Percentiles rank a stretch among this genome's conserved stretches.
Evolutionary conservation across 129 eudicot genomes (phyloP).

Genomic region (Flaveria sonorensis): DNA sequence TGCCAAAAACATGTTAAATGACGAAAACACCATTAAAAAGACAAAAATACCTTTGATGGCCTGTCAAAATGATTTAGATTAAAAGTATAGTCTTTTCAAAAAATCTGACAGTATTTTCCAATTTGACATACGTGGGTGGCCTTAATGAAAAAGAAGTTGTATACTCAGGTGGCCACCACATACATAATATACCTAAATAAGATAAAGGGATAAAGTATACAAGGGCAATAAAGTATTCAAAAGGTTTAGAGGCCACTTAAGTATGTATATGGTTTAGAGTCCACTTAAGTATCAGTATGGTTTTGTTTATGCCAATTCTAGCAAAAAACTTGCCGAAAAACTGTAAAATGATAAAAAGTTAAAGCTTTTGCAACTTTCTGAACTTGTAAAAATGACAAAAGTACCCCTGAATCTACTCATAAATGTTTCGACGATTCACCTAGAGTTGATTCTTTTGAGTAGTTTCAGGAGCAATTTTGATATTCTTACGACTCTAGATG

Average conservation of each 20-base stretch:
- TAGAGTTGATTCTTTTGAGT: background rate
- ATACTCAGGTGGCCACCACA: background rate
- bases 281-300: background rate
- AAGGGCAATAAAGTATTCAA: background rate
- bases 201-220: background rate
- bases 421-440: slow-evolving; percentile 1
- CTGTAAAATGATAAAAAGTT: background rate
- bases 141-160: too few relatives aligned
- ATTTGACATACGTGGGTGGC: background rate
- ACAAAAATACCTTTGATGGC: background rate
- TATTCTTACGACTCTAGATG: background rate
- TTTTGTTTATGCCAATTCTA: background rate
- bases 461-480: background rate
- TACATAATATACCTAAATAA: background rate
- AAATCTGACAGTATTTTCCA: too few relatives aligned
- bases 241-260: background rate
- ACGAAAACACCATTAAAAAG: background rate
- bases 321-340: background rate
- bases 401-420: background rate
- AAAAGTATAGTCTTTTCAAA: background rate
- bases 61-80: background rate
- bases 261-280: background rate
- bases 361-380: background rate
- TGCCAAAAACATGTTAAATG: background rate
- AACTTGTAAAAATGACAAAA: slow-evolving; percentile 3